Percentiles rank a stretch among this genome's conserved stretches.
These are phyloP conservation scores for Mollisiaceae sp. DNA, from an alignment of 2,329 filamentous ascomycete genomes.

Conservation along the genomic window DNA sequence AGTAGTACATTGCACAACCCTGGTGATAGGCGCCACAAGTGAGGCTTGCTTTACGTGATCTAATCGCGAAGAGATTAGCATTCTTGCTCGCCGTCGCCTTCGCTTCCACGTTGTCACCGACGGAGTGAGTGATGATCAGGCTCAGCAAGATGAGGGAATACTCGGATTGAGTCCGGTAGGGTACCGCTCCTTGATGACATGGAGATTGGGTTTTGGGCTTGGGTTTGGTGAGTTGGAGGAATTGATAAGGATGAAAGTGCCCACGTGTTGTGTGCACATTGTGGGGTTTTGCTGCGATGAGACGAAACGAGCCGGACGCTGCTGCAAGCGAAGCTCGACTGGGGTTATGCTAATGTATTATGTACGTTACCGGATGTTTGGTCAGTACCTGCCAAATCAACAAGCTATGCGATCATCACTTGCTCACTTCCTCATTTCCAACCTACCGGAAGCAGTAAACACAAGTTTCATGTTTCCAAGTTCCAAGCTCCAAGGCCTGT, in stretches of 20 bases:
- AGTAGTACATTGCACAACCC: slow-evolving; percentile 5
- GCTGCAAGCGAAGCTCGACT: slow-evolving; percentile 2
- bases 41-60: slow-evolving; percentile 33
- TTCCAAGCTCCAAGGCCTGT: background rate
- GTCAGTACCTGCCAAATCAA: background rate
- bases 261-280: slow-evolving; percentile 2
- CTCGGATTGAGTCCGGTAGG: background rate
- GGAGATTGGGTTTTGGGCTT: background rate
- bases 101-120: background rate
- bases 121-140: background rate
- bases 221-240: background rate
- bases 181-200: background rate
- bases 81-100: slow-evolving; percentile 5
- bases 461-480: background rate
- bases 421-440: background rate
- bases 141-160: no score
- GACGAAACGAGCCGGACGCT: background rate
- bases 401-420: background rate
- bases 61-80: slow-evolving; percentile 18
- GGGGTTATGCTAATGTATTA: background rate
- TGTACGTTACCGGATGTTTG: background rate
- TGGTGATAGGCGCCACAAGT: slow-evolving; percentile 29
- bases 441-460: slow-evolving; percentile 5
- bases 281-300: slow-evolving; percentile 6
- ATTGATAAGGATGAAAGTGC: background rate